Conservation (phyloP, 2,329 filamentous ascomycete species). For the Colletotrichum sp. region DNA sequence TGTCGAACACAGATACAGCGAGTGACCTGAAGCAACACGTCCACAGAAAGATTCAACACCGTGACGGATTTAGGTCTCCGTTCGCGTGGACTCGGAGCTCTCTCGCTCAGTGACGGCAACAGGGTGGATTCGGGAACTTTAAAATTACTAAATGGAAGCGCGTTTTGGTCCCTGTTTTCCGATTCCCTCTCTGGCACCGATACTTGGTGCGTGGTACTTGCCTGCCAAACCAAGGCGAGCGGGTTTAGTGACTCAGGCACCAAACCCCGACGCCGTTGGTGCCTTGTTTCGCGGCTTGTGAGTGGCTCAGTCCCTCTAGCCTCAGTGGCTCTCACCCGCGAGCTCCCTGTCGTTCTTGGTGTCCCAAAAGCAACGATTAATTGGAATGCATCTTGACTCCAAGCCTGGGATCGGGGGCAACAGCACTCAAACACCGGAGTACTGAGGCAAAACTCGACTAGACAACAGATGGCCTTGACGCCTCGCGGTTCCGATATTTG, state of each 20-base stretch:
- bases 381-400: slow-evolving; percentile 14
- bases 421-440: neutral
- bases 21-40: neutral
- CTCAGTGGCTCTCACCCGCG: slow-evolving; percentile 16
- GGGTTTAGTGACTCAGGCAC: slow-evolving; percentile 17
- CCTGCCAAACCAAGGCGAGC: neutral
- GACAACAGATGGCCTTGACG: neutral
- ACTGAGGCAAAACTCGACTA: neutral
- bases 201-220: neutral
- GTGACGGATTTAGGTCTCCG: neutral
- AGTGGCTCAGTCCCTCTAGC: slow-evolving; percentile 19
- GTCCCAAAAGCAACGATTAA: slow-evolving; percentile 2
- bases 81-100: slow-evolving; percentile 22
- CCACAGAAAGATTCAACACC: neutral
- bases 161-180: neutral
- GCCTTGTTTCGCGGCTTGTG: neutral
- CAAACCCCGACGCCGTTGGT: neutral
- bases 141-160: slow-evolving; percentile 11
- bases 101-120: slow-evolving; percentile 6
- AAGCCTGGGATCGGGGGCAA: neutral
- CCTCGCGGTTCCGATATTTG: neutral
- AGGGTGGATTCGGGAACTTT: slow-evolving; percentile 21
- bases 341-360: neutral
- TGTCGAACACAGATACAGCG: neutral
- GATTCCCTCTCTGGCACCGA: neutral